Evolutionary conservation across 306 rosid genomes (phyloP).

Genomic region (Rosa multiflora): DNA sequence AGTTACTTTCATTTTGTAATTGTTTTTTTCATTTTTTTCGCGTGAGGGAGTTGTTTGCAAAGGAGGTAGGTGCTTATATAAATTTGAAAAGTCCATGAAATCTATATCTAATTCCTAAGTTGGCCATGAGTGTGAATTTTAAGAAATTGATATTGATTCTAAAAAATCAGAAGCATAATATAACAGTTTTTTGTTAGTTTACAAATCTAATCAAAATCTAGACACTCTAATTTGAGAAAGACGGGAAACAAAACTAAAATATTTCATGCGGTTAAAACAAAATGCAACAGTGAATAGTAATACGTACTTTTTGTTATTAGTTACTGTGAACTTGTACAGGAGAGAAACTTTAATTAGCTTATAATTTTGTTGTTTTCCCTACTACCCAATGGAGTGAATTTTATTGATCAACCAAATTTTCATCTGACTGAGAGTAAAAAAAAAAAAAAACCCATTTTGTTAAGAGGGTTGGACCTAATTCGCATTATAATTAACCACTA

Average conservation of each 20-base stretch:
- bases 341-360: neutral
- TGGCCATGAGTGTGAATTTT: no score
- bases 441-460: neutral
- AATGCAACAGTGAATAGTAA: neutral
- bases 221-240: neutral
- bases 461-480: neutral
- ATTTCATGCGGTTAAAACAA: conserved; percentile 8
- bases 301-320: neutral
- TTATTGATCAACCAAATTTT: neutral
- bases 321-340: neutral
- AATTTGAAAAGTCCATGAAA: no score
- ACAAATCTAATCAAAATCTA: neutral
- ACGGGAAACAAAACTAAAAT: neutral
- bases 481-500: neutral
- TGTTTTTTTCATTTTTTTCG: no score
- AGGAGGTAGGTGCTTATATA: no score
- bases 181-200: neutral
- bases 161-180: neutral
- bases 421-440: neutral
- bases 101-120: no score
- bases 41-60: no score
- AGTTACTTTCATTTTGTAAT: no score
- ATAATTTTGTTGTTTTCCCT: neutral
- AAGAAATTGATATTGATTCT: neutral
- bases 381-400: neutral